Base-by-base conservation (phyloP, 2,329 filamentous ascomycete species). In the Exserohilum turcica region DNA sequence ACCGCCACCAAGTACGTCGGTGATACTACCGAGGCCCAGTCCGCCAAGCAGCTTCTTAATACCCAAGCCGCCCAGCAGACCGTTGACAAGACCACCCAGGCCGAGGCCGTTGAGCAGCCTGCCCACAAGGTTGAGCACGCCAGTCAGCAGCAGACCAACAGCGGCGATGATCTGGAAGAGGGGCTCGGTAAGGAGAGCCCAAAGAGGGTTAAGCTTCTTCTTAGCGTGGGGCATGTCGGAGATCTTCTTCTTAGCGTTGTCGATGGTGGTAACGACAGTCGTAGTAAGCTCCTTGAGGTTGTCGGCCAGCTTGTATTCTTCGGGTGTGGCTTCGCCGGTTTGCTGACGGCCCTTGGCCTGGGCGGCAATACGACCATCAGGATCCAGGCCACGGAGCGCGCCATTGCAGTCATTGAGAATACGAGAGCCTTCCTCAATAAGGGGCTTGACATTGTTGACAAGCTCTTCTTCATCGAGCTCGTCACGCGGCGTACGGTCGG, bases 171-270 rank as follows among this genome's bases (percentile, higher is more conserved):
- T 96, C 82, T 97, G 92, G 83, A 92, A 91, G 18, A 96, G 80
- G 9, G 92, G 92, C 80, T 96, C 91, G 31, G 86, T 86, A 61
- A 94, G 79, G 43, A 96, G 80, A 27, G 80, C 86, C 91, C 92
- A 96, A 27, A 97, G 85, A 9, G 92, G 92, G 78, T 93, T 96
- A 56, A 96, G 83, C 80, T 93, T 87, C 82, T 96, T 93, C 87
- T 96, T 95, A 37, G 91, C 92, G 63, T 95, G 89, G 5, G 92
- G 92, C 90, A 96, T 94, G 70, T 90, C 89, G 68, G 89, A 86
- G 56, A 96, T 89, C 80, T 90, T 90, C 79, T 88, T 90, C 85
- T 92, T 94, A 21, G 90, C 89, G 59, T 88, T 87, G 70, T 97
- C 92, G 64, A 97, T 93, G 19, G 88, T 91, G 66, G 87, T 86